Conservation (phyloP, 106 monocot species). For the Cymbidium sinense region DNA sequence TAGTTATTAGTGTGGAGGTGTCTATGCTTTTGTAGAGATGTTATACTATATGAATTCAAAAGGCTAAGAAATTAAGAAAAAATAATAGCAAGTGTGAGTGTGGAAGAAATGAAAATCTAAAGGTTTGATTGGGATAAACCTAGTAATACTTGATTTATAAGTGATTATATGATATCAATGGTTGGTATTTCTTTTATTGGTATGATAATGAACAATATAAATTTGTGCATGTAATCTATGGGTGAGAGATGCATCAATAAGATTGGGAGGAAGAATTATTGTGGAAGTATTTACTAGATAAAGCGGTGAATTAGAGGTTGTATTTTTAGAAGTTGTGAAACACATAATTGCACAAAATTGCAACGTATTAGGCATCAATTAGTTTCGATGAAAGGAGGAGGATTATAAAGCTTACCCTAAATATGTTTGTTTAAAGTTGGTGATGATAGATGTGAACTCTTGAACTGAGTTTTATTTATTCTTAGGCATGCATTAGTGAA, state of each 20-base stretch:
- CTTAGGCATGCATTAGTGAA: no score
- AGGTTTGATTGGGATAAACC: background rate
- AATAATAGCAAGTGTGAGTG: background rate
- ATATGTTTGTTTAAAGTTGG: no score
- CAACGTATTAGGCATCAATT: background rate
- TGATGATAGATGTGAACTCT: background rate
- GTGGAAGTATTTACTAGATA: background rate
- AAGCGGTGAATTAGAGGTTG: background rate
- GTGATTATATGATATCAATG: background rate
- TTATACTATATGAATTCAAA: background rate
- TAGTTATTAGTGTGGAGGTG: background rate
- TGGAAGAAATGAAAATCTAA: background rate
- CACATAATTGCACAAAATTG: background rate
- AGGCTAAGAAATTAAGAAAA: background rate
- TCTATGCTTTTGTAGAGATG: background rate
- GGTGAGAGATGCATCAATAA: background rate
- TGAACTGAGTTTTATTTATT: no score
- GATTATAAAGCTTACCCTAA: no score
- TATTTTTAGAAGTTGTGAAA: background rate
- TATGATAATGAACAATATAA: background rate
- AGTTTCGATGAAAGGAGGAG: background rate
- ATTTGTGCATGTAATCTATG: background rate
- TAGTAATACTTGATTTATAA: background rate
- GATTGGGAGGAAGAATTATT: background rate
- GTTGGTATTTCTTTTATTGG: background rate